Conservation (phyloP, 1,139 yeast genomes). For the Chernovozyma sophiae-reginae region DNA sequence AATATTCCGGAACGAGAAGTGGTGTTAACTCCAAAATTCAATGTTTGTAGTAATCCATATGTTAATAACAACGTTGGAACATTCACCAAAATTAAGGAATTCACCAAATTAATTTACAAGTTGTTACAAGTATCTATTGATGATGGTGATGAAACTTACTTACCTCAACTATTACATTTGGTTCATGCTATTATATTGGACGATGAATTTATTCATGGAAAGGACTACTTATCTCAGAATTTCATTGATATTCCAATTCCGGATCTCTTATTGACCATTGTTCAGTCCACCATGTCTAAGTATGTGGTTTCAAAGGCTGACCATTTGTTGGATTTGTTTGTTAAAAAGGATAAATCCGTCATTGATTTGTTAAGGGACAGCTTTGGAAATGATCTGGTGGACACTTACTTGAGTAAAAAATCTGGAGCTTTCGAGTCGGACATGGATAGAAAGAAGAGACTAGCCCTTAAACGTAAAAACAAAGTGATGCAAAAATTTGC, state of each 20-base stretch:
- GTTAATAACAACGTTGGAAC: constrained; percentile 40
- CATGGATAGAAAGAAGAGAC: constrained; percentile 42
- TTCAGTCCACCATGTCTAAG: constrained; percentile 49
- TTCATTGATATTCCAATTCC: constrained; percentile 55
- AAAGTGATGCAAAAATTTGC: constrained; percentile 41
- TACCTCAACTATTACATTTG: constrained; percentile 61
- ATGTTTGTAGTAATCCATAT: constrained; percentile 34
- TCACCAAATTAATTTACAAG: constrained; percentile 57
- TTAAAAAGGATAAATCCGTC: constrained; percentile 45
- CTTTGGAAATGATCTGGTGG: constrained; percentile 55
- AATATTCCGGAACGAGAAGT: constrained; percentile 39
- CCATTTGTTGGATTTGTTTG: constrained; percentile 44
- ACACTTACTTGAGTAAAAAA: constrained; percentile 31
- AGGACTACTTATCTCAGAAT: constrained; percentile 32
- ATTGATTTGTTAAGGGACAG: constrained; percentile 49
- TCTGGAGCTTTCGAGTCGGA: constrained; percentile 25
- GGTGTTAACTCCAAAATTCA: constrained; percentile 31
- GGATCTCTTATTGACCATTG: constrained; percentile 48
- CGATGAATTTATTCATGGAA: constrained; percentile 43
- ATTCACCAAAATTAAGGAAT: constrained; percentile 48
- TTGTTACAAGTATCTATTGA: constrained; percentile 50
- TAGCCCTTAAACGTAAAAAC: constrained; percentile 34
- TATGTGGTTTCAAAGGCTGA: constrained; percentile 52
- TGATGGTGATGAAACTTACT: constrained; percentile 47
- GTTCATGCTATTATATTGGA: constrained; percentile 62